These are phyloP conservation scores for Eucalyptus globulus DNA, from an alignment of 345 rosid genomes.

Conservation along the genomic window DNA sequence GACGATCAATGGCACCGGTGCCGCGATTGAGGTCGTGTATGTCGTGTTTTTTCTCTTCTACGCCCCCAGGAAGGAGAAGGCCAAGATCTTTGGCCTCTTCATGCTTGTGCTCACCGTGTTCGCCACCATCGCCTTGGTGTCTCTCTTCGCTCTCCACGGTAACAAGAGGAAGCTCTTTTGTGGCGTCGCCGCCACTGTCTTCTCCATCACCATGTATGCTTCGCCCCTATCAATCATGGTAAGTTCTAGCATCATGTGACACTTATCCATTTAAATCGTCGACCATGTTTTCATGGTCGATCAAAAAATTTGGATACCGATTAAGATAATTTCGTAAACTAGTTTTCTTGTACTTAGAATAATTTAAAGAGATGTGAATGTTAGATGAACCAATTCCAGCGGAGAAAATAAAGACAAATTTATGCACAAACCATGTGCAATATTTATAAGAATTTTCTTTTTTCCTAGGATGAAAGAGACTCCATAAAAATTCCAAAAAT, in stretches of 20 bases:
- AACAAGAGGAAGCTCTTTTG: slow-evolving; percentile 59
- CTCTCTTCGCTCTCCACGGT: slow-evolving; percentile 59
- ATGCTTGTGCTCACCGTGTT: slow-evolving; percentile 36
- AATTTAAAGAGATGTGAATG: no score
- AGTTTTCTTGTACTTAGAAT: no score
- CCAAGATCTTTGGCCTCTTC: slow-evolving; percentile 51
- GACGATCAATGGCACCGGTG: slow-evolving; percentile 75
- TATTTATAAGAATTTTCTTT: no score
- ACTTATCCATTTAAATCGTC: not conserved
- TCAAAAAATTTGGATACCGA: not conserved
- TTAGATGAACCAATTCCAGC: not conserved
- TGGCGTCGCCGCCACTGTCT: slow-evolving; percentile 62
- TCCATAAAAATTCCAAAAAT: not conserved
- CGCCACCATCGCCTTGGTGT: slow-evolving; percentile 42
- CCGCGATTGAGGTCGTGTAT: slow-evolving; percentile 53
- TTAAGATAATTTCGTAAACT: no score
- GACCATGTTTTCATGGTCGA: not conserved
- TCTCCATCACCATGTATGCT: slow-evolving; percentile 91
- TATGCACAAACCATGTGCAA: no score
- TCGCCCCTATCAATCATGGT: slow-evolving; percentile 93
- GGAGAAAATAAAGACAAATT: not conserved
- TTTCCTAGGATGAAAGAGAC: not conserved
- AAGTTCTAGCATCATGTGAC: not conserved
- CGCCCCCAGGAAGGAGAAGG: slow-evolving; percentile 68
- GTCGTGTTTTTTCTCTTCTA: slow-evolving; percentile 49